A percentile compares a stretch with the other conserved stretches of the same genome.
Conservation (phyloP, 148 eudicot species). For the Diospyros lotus region DNA sequence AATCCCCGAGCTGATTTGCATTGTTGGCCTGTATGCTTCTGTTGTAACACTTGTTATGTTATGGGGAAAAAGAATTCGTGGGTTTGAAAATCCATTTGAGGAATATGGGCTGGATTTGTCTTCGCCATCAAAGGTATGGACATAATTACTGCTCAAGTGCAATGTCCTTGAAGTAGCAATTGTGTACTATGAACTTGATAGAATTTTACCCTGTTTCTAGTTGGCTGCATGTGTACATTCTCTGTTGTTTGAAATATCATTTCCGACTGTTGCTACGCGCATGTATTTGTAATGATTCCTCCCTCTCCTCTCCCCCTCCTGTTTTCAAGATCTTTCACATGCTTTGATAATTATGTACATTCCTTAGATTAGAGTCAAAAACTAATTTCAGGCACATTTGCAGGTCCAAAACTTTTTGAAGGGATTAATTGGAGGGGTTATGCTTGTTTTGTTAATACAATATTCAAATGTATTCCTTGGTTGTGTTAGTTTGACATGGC, state of each 20-base stretch:
- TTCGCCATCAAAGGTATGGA: slow-evolving; percentile 58
- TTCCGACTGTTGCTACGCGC: background rate
- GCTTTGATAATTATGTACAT: background rate
- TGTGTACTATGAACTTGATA: background rate
- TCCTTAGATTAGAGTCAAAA: background rate
- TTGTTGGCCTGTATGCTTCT: slow-evolving; percentile 76
- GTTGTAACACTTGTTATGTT: slow-evolving; percentile 52
- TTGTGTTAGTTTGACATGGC: slow-evolving; percentile 51
- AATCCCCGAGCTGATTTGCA: slow-evolving; percentile 65
- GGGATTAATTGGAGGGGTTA: slow-evolving; percentile 73
- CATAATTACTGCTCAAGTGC: background rate
- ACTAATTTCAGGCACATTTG: slow-evolving; percentile 13
- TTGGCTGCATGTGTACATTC: background rate
- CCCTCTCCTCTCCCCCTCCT: no score
- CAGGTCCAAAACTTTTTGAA: slow-evolving; percentile 58
- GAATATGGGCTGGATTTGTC: slow-evolving; percentile 80
- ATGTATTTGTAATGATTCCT: no score
- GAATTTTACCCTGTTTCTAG: background rate
- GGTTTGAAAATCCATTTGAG: slow-evolving; percentile 70
- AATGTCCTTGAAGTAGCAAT: background rate
- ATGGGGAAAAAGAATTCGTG: slow-evolving; percentile 92
- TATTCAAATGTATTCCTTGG: slow-evolving; percentile 55
- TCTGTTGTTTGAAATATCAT: background rate
- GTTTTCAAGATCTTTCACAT: background rate
- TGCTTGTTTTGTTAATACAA: slow-evolving; percentile 64